Conservation (phyloP, 345 rosid genomes). For the Cardamine resedifolia region DNA sequence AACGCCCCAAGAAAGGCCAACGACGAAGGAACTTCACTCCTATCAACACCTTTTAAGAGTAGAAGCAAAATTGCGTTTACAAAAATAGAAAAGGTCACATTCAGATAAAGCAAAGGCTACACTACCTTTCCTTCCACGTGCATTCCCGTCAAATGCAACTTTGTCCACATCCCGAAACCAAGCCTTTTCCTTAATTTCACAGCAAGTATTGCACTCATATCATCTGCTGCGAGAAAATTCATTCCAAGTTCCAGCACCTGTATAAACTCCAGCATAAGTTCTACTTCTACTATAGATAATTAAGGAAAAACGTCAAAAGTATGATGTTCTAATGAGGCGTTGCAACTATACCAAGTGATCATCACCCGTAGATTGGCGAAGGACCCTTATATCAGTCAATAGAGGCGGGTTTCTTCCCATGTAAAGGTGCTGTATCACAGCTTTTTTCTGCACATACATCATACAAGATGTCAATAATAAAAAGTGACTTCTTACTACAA, state of each 20-base stretch:
- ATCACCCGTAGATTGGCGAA: conserved; percentile 63
- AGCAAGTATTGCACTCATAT: conserved; percentile 94
- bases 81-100: background rate
- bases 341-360: conserved; percentile 74
- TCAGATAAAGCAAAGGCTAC: conserved; percentile 12
- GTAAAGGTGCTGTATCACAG: conserved; percentile 72
- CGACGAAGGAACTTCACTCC: conserved; percentile 82
- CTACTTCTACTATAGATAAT: background rate
- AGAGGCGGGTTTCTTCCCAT: conserved; percentile 85
- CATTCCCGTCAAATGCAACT: conserved; percentile 93
- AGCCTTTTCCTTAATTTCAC: conserved; percentile 80
- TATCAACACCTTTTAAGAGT: conserved; percentile 58
- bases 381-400: conserved; percentile 78
- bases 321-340: background rate
- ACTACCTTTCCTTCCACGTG: conserved; percentile 97
- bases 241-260: conserved; percentile 93
- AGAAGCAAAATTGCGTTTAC: conserved; percentile 8
- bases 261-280: conserved; percentile 31
- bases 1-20: conserved; percentile 93
- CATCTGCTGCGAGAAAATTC: conserved; percentile 90
- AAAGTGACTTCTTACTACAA: background rate
- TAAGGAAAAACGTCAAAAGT: background rate
- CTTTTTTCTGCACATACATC: conserved; percentile 63
- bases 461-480: conserved; percentile 19
- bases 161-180: conserved; percentile 96